Evolutionary conservation across 2,329 filamentous ascomycete species (phyloP).

Genomic region (Hypoxylon rubiginosum): DNA sequence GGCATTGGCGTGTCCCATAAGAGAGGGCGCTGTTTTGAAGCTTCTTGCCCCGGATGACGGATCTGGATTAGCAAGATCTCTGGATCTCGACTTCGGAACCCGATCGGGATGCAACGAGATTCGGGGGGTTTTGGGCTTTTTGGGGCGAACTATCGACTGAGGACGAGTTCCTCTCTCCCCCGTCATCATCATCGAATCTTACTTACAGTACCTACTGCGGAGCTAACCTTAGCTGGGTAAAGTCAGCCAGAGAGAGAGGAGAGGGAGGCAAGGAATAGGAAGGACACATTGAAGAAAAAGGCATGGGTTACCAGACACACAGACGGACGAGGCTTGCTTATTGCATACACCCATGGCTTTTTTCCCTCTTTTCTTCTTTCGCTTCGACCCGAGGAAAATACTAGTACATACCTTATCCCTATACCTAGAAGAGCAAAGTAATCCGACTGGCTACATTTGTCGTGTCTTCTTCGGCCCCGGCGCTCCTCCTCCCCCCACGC

Average conservation of each 20-base stretch:
- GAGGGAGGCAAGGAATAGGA: background rate
- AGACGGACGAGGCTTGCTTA: conserved; percentile 3
- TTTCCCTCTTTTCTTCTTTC: conserved; percentile 10
- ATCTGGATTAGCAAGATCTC: conserved; percentile 43
- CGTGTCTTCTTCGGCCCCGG: background rate
- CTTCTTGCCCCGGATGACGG: conserved; percentile 37
- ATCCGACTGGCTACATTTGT: conserved; percentile 28
- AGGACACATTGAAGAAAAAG: conserved; percentile 6
- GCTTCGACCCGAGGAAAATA: conserved; percentile 12
- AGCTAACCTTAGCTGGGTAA: background rate
- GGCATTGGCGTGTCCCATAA: conserved; percentile 11
- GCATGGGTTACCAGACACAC: too few relatives aligned
- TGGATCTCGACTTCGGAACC: conserved; percentile 36
- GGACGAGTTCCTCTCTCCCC: conserved; percentile 17
- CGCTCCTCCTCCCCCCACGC: conserved; percentile 10
- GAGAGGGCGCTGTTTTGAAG: conserved; percentile 2
- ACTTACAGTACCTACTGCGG: conserved; percentile 8
- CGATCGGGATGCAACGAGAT: conserved; percentile 37
- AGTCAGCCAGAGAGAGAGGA: background rate
- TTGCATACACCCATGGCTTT: conserved; percentile 28
- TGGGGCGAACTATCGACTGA: conserved; percentile 11
- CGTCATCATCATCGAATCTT: conserved; percentile 1
- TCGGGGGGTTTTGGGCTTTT: conserved; percentile 7
- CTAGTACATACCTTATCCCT: background rate
- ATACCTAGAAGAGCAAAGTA: conserved; percentile 14